phyloP scores from a whole-genome alignment of 164 flowering plant genomes.

The Warburgia ugandensis region DNA sequence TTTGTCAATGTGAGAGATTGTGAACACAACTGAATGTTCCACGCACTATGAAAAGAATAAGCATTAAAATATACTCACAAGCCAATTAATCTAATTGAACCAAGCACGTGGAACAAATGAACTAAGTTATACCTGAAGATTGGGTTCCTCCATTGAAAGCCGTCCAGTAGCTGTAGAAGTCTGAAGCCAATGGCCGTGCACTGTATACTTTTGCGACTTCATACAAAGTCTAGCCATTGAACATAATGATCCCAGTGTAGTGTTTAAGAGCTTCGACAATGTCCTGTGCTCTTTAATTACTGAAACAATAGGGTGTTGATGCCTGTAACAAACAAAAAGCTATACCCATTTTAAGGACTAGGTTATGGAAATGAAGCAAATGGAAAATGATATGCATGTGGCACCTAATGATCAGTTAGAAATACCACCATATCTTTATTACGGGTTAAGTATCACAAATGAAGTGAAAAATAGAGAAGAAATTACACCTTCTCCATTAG shows the following conservation, averaged over 20 bases:
- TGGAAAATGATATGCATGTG: too few species aligned
- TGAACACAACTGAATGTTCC: constrained; percentile 73
- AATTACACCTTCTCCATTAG: too few species aligned
- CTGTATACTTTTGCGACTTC: constrained; percentile 58
- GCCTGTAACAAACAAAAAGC: constrained; percentile 37
- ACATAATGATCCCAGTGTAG: constrained; percentile 92
- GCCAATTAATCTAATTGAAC: background rate
- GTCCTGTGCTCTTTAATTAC: constrained; percentile 87
- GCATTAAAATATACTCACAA: too few species aligned
- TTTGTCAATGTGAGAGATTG: constrained; percentile 26
- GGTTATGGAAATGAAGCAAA: background rate
- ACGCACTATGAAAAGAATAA: constrained; percentile 63
- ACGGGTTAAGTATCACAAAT: too few species aligned
- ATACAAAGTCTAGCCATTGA: constrained; percentile 61
- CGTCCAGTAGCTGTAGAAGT: constrained; percentile 96
- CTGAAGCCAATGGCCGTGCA: constrained; percentile 98
- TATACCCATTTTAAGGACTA: background rate
- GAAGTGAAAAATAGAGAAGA: too few species aligned
- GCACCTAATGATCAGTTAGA: too few species aligned
- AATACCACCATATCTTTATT: too few species aligned
- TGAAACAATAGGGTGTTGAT: constrained; percentile 84
- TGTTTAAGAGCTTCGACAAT: constrained; percentile 76
- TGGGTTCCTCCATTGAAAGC: constrained; percentile 97
- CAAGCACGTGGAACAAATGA: background rate
- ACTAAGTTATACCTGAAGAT: constrained; percentile 73